A percentile compares a stretch with the other conserved stretches of the same genome.
These are phyloP conservation scores for Saccharomyces hybrid DNA, from an alignment of 1,139 yeast species.

Conservation along the genomic window DNA sequence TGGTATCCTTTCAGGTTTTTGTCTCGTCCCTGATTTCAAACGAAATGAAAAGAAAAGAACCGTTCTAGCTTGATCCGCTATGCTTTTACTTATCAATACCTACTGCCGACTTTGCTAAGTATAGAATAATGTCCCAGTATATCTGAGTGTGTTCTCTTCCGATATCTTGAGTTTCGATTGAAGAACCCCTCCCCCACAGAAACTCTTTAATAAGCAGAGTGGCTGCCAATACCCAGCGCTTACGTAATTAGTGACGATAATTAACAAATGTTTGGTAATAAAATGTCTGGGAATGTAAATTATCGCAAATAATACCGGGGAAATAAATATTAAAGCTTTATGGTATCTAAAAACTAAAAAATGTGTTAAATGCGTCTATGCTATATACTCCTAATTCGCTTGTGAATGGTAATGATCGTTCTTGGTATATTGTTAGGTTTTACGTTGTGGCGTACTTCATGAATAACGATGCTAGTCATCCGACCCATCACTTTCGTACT, in stretches of 20 bases:
- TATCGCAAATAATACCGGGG: not conserved
- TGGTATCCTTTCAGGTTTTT: not conserved
- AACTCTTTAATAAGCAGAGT: not conserved
- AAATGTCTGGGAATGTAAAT: not conserved
- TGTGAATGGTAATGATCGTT: not conserved
- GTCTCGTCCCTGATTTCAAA: not conserved
- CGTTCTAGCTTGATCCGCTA: not conserved
- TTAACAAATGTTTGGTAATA: not conserved
- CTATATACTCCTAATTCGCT: not conserved
- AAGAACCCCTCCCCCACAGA: not conserved
- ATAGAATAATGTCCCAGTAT: not conserved
- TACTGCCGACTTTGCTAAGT: not conserved
- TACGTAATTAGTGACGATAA: not conserved
- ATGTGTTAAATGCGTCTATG: not conserved
- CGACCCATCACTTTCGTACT: constrained; percentile 50
- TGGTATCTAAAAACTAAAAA: not conserved
- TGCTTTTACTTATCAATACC: not conserved
- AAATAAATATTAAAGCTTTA: not conserved
- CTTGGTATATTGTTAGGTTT: not conserved
- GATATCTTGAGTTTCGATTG: not conserved
- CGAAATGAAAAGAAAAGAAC: not conserved
- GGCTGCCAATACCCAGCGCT: not conserved
- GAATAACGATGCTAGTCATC: constrained; percentile 21
- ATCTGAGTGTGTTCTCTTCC: not conserved
- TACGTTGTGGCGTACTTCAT: not conserved